Percentiles rank a stretch among this genome's conserved stretches.
These are phyloP conservation scores for Diaporthe amygdali DNA, from an alignment of 2,329 filamentous ascomycete genomes.

Conservation along the genomic window DNA sequence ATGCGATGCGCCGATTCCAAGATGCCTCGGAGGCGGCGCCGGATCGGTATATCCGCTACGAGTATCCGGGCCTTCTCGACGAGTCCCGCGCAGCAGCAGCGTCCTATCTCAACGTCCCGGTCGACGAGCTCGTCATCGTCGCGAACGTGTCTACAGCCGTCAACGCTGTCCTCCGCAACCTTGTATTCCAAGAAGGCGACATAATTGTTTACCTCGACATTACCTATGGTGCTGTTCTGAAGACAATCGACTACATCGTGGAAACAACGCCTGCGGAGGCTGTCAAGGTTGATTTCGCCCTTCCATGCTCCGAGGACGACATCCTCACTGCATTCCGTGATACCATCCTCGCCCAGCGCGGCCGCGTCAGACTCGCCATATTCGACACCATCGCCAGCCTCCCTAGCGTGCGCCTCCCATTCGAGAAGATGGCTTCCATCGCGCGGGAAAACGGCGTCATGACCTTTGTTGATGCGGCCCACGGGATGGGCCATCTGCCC, in stretches of 20 bases:
- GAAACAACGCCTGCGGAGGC: slow-evolving; percentile 64
- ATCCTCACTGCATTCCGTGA: slow-evolving; percentile 66
- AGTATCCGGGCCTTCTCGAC: slow-evolving; percentile 66
- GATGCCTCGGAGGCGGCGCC: slow-evolving; percentile 70
- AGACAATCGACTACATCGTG: slow-evolving; percentile 71
- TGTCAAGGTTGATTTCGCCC: slow-evolving; percentile 61
- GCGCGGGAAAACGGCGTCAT: slow-evolving; percentile 72
- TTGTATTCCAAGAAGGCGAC: slow-evolving; percentile 71
- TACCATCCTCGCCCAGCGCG: slow-evolving; percentile 61
- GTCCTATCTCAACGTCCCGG: slow-evolving; percentile 66
- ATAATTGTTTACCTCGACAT: slow-evolving; percentile 80
- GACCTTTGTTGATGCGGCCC: slow-evolving; percentile 82
- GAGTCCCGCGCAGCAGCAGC: slow-evolving; percentile 69
- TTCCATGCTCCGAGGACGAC: slow-evolving; percentile 73
- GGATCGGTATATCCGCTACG: slow-evolving; percentile 77
- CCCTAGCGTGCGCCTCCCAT: slow-evolving; percentile 81
- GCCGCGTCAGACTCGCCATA: slow-evolving; percentile 70
- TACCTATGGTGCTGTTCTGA: slow-evolving; percentile 79
- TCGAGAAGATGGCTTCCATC: slow-evolving; percentile 66
- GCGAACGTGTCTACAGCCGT: slow-evolving; percentile 80
- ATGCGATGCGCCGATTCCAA: slow-evolving; percentile 68
- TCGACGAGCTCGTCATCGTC: slow-evolving; percentile 74
- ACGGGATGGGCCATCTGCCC: slow-evolving; percentile 79
- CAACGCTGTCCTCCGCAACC: slow-evolving; percentile 78
- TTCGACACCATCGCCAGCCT: slow-evolving; percentile 82